phyloP scores from a whole-genome alignment of 2,329 filamentous ascomycete species.

The Epichloe elymi region DNA sequence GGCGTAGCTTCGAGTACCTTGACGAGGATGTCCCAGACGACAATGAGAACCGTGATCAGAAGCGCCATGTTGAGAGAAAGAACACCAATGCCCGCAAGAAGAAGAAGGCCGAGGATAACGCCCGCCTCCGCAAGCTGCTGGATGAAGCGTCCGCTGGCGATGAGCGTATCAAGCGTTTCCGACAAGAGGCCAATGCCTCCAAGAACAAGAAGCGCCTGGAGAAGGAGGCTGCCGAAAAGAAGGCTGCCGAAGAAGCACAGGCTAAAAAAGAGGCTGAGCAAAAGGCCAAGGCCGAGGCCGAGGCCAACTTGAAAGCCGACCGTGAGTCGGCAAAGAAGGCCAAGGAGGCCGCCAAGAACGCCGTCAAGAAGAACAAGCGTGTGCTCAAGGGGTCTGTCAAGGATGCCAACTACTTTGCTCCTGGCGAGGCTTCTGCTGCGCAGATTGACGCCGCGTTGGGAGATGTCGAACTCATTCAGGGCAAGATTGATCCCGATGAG shows the following conservation, averaged over 20 bases:
- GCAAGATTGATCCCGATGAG: constrained; percentile 83
- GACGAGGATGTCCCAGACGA: constrained; percentile 98
- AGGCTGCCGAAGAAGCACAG: constrained; percentile 70
- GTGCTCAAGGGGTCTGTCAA: constrained; percentile 88
- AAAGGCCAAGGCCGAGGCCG: constrained; percentile 66
- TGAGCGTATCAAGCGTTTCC: constrained; percentile 96
- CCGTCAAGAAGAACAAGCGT: constrained; percentile 99
- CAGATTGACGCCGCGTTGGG: constrained; percentile 72
- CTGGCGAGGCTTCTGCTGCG: constrained; percentile 55
- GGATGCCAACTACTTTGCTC: constrained; percentile 91
- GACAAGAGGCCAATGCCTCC: constrained; percentile 75
- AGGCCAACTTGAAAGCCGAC: constrained; percentile 72
- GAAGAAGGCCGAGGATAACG: constrained; percentile 97
- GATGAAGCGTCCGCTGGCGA: constrained; percentile 76
- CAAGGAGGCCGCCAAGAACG: constrained; percentile 97
- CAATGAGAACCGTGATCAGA: constrained; percentile 98
- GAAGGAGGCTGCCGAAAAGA: constrained; percentile 83
- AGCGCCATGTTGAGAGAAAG: constrained; percentile 96
- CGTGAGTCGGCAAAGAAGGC: constrained; percentile 84
- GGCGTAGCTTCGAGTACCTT: constrained; percentile 94
- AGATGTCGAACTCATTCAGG: constrained; percentile 77
- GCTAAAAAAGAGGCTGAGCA: constrained; percentile 76
- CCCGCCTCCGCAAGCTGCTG: constrained; percentile 77
- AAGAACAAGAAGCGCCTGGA: constrained; percentile 95
- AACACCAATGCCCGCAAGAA: constrained; percentile 96